These are phyloP conservation scores for Coemansia sp. DNA, from an alignment of 192 early-diverging fungal genomes.

Conservation along the genomic window DNA sequence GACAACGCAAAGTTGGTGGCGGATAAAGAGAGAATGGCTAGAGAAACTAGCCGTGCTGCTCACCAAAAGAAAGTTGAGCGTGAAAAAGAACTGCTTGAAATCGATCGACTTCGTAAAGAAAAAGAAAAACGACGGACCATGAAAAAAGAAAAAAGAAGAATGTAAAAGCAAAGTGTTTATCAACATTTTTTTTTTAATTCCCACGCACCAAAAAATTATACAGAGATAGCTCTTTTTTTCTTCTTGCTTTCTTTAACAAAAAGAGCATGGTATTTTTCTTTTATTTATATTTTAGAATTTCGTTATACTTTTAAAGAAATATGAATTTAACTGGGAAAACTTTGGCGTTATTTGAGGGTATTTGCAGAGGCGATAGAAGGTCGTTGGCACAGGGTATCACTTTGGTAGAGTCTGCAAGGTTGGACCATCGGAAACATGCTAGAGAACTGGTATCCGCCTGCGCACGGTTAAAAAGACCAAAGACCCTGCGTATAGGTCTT, in stretches of 20 bases:
- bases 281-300: neutral
- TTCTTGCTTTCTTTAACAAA: neutral
- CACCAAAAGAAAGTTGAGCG: slow-evolving; percentile 39
- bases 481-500: slow-evolving; percentile 70
- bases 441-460: slow-evolving; percentile 59
- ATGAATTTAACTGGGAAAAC: slow-evolving; percentile 1
- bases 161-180: slow-evolving; percentile 10
- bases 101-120: slow-evolving; percentile 15
- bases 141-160: slow-evolving; percentile 42
- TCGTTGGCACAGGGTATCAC: slow-evolving; percentile 37
- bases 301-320: neutral
- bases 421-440: slow-evolving; percentile 59
- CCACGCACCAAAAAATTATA: neutral
- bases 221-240: neutral
- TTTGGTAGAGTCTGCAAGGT: slow-evolving; percentile 63
- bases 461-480: slow-evolving; percentile 29
- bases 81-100: slow-evolving; percentile 31
- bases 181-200: too few species aligned
- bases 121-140: slow-evolving; percentile 34
- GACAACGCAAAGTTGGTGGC: slow-evolving; percentile 26
- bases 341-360: slow-evolving; percentile 22
- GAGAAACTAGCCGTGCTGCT: slow-evolving; percentile 16
- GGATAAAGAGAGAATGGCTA: slow-evolving; percentile 13
- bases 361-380: slow-evolving; percentile 22
- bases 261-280: neutral